Conservation (phyloP, 805 yeast genomes). For the Phaffomyces thermotolerans region DNA sequence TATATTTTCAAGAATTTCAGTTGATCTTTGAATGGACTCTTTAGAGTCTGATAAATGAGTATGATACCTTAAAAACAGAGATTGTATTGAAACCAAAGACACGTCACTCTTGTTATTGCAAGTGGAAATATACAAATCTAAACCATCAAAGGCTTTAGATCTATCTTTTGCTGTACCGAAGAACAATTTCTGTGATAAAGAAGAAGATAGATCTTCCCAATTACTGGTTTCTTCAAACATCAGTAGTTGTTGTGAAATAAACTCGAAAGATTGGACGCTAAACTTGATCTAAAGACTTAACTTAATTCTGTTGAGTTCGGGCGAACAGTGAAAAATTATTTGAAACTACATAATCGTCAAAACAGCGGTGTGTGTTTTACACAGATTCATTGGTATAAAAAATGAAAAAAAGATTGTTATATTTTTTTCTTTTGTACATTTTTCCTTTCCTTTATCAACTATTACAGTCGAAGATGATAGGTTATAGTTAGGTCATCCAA, state of each 20-base stretch:
- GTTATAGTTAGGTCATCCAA: slow-evolving; percentile 29
- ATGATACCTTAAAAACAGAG: slow-evolving; percentile 13
- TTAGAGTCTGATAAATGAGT: slow-evolving; percentile 9
- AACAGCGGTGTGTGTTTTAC: background rate
- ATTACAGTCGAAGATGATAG: slow-evolving; percentile 53
- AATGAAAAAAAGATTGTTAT: background rate
- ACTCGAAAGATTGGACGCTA: background rate
- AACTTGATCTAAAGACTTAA: background rate
- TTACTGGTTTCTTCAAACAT: slow-evolving; percentile 6
- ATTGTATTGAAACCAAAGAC: slow-evolving; percentile 14
- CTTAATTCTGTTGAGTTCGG: background rate
- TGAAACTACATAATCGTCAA: background rate
- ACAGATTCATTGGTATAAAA: too few species aligned
- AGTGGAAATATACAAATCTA: slow-evolving; percentile 4
- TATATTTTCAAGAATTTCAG: slow-evolving; percentile 10
- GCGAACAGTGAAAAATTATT: slow-evolving; percentile 3
- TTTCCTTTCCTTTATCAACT: slow-evolving; percentile 38
- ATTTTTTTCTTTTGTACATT: background rate
- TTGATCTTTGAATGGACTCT: slow-evolving; percentile 6
- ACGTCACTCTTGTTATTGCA: slow-evolving; percentile 6
- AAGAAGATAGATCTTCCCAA: slow-evolving; percentile 18
- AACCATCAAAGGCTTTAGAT: slow-evolving; percentile 17
- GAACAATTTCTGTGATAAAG: slow-evolving; percentile 18
- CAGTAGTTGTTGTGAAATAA: background rate
- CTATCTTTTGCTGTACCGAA: slow-evolving; percentile 15